These are phyloP conservation scores for Picochlorum sp. DNA, from an alignment of 139 green algal species.

Conservation along the genomic window DNA sequence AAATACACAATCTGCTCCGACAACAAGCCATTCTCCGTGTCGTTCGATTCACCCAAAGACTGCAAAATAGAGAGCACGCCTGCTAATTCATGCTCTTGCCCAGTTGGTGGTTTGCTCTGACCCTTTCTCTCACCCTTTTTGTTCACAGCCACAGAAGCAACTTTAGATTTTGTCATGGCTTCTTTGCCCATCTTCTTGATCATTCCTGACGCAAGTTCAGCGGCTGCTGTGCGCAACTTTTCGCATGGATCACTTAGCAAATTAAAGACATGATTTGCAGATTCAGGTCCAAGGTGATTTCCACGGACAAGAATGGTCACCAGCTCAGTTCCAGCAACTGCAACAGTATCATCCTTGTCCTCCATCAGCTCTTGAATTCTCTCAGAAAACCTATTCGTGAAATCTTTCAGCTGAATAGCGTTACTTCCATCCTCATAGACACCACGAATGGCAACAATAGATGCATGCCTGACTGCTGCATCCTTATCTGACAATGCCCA, in stretches of 20 bases:
- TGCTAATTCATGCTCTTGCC: constrained; percentile 30
- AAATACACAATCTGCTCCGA: constrained; percentile 19
- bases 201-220: constrained; percentile 49
- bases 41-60: constrained; percentile 1
- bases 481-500: constrained; percentile 86
- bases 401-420: constrained; percentile 52
- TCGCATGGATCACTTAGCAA: constrained; percentile 45
- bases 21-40: constrained; percentile 16
- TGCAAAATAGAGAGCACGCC: constrained; percentile 37
- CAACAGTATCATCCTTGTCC: constrained; percentile 71
- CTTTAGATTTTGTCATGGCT: background rate
- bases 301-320: constrained; percentile 44
- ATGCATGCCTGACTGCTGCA: constrained; percentile 43
- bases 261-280: constrained; percentile 30
- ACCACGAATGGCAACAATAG: constrained; percentile 37
- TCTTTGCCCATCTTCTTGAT: constrained; percentile 38
- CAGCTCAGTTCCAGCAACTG: constrained; percentile 50
- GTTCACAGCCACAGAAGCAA: background rate
- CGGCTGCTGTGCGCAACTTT: constrained; percentile 45
- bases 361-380: constrained; percentile 77
- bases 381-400: constrained; percentile 63
- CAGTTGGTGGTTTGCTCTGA: background rate
- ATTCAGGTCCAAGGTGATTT: constrained; percentile 20
- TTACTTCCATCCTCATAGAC: constrained; percentile 56
- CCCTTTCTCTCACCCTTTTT: background rate